Percentiles rank a stretch among this genome's conserved stretches.
Conservation (phyloP, 208 protist species). For the Angomonas deanei region DNA sequence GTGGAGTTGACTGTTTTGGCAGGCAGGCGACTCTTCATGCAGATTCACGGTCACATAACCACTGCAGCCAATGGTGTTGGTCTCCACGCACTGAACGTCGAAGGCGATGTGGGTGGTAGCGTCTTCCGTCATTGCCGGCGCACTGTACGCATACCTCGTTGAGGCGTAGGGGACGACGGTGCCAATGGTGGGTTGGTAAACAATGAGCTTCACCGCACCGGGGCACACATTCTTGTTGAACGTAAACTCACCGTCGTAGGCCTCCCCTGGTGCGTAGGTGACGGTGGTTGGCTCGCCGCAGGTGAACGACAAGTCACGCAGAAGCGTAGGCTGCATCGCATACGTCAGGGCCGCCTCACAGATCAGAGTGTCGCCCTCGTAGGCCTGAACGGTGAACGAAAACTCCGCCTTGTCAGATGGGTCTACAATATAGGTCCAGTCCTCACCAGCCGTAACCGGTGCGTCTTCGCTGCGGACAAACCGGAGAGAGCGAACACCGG, state of each 20-base stretch:
- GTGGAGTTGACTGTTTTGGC: conserved; percentile 10
- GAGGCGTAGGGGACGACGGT: conserved; percentile 12
- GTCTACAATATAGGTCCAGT: too few species aligned
- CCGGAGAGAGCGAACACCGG: conserved; percentile 4
- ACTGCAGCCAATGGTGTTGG: conserved; percentile 19
- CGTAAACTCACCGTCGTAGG: conserved; percentile 16
- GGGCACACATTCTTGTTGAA: conserved; percentile 17
- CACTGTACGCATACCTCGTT: conserved; percentile 36
- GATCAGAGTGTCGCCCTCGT: conserved; percentile 15
- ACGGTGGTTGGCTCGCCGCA: background rate
- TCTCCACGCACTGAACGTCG: conserved; percentile 14
- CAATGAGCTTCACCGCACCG: conserved; percentile 3
- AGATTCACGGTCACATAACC: conserved; percentile 23
- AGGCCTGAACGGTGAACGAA: conserved; percentile 34
- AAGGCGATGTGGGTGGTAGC: conserved; percentile 12
- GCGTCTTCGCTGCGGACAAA: conserved; percentile 1
- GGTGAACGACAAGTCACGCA: background rate
- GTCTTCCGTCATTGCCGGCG: conserved; percentile 3
- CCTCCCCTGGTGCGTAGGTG: conserved; percentile 13
- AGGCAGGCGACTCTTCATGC: conserved; percentile 9
- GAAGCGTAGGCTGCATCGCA: conserved; percentile 7
- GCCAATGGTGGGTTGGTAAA: conserved; percentile 22
- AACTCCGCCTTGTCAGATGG: too few species aligned
- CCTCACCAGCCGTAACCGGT: conserved; percentile 13
- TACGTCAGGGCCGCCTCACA: conserved; percentile 34